A percentile compares a stretch with the other conserved stretches of the same genome.
Conservation (phyloP, 2,329 filamentous ascomycete genomes). For the Fusarium virguliforme region DNA sequence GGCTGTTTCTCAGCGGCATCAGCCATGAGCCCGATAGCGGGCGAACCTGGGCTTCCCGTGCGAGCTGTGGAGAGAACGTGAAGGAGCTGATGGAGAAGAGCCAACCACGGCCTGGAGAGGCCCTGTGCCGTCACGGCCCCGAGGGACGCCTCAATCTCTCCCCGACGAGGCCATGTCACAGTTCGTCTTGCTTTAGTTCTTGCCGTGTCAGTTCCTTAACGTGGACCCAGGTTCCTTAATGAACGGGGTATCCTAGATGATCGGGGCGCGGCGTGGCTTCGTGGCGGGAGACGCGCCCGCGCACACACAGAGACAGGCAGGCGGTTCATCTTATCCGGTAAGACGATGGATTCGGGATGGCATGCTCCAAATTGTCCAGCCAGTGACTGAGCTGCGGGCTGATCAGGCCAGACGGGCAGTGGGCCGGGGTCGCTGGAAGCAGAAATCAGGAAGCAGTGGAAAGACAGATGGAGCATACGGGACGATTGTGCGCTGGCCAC, state of each 20-base stretch:
- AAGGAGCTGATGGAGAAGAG: slow-evolving; percentile 16
- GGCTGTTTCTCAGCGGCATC: slow-evolving; percentile 34
- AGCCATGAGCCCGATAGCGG: slow-evolving; percentile 21
- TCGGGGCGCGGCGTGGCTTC: slow-evolving; percentile 10
- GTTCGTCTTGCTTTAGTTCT: slow-evolving; percentile 16
- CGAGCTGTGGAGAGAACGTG: slow-evolving; percentile 21
- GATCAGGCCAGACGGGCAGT: slow-evolving; percentile 14
- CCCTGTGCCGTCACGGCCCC: slow-evolving; percentile 16
- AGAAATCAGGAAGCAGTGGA: slow-evolving; percentile 6
- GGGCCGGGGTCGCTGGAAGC: slow-evolving; percentile 16
- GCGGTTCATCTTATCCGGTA: slow-evolving; percentile 15
- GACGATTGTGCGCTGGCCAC: slow-evolving; percentile 32
- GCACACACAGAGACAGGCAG: slow-evolving; percentile 1
- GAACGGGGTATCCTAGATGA: slow-evolving; percentile 19
- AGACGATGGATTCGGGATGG: slow-evolving; percentile 3
- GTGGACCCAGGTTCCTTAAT: slow-evolving; percentile 5
- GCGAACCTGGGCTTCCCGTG: slow-evolving; percentile 36
- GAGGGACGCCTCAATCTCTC: slow-evolving; percentile 39
- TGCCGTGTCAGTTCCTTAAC: not conserved
- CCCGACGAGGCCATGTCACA: slow-evolving; percentile 39
- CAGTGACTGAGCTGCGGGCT: slow-evolving; percentile 13
- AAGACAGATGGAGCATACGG: not conserved
- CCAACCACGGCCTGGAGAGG: slow-evolving; percentile 30
- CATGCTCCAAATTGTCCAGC: slow-evolving; percentile 1
- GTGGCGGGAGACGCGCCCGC: slow-evolving; percentile 22